Conservation (phyloP, 441 rosid species). For the Geranium incanum region DNA sequence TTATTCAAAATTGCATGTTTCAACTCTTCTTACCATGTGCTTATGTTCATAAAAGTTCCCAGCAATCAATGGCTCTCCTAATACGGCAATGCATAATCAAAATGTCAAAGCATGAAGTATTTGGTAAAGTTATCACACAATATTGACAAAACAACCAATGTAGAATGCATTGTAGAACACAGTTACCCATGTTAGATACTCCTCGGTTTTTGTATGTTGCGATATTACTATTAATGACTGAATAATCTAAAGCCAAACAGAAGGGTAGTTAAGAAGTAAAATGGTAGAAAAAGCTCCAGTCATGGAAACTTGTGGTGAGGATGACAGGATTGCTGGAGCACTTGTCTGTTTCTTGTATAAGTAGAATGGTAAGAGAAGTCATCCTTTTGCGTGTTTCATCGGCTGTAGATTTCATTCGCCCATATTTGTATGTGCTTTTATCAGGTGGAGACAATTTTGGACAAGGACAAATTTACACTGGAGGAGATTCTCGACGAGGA, state of each 20-base stretch:
- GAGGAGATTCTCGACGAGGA: slow-evolving; percentile 97
- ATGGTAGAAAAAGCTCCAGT: slow-evolving; percentile 1
- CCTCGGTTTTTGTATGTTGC: neutral
- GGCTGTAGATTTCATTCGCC: neutral
- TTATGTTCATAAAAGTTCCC: neutral
- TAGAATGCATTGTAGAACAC: neutral
- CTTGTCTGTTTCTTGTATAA: neutral
- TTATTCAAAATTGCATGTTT: neutral
- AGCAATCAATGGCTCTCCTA: neutral
- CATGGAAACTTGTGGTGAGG: neutral
- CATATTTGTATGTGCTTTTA: neutral
- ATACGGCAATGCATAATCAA: neutral
- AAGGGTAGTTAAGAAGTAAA: neutral
- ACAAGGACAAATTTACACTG: slow-evolving; percentile 69
- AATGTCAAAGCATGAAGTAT: slow-evolving; percentile 1
- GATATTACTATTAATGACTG: neutral
- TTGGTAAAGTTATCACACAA: neutral
- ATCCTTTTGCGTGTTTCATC: neutral
- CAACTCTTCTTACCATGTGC: neutral
- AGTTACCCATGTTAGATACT: neutral
- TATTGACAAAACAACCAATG: neutral
- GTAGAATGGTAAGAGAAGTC: neutral
- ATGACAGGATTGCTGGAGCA: neutral
- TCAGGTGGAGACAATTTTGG: slow-evolving; percentile 91
- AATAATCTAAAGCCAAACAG: neutral